A percentile compares a stretch with the other conserved stretches of the same genome.
phyloP scores from a whole-genome alignment of 805 yeast species.

The Yarrowia porcina region DNA sequence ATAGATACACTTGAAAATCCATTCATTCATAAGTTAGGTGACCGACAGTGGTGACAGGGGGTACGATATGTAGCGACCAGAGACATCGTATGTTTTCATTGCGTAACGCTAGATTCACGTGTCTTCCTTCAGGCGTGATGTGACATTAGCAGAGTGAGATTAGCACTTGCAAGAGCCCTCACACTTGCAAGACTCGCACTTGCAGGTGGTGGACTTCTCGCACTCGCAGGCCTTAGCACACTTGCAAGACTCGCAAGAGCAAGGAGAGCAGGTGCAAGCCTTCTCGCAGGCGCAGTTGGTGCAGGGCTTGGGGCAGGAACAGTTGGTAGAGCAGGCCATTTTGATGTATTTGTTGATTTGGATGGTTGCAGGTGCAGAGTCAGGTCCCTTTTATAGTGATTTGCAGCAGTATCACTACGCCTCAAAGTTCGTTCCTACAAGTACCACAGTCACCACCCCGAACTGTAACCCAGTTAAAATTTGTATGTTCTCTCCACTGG shows the following conservation, averaged over 20 bases:
- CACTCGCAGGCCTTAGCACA: slow-evolving; percentile 24
- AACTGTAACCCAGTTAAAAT: neutral
- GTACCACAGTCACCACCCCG: slow-evolving; percentile 7
- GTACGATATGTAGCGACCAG: too few species aligned
- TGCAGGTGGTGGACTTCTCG: slow-evolving; percentile 18
- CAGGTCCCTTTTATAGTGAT: neutral
- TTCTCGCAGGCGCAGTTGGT: slow-evolving; percentile 21
- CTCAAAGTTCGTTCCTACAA: neutral
- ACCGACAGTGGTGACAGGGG: neutral
- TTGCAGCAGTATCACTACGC: neutral
- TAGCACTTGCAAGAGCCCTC: slow-evolving; percentile 26
- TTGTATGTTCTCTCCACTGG: neutral
- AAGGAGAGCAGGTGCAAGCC: slow-evolving; percentile 17
- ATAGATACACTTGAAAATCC: neutral
- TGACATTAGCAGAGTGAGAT: neutral
- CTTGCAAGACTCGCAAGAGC: slow-evolving; percentile 14
- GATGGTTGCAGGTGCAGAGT: neutral
- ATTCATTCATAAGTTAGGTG: neutral
- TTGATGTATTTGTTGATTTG: neutral
- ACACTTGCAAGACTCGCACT: slow-evolving; percentile 24
- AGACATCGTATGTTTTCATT: too few species aligned
- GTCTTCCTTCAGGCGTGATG: neutral
- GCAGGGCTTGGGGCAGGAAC: slow-evolving; percentile 26
- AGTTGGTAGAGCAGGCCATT: slow-evolving; percentile 27
- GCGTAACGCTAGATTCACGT: too few species aligned